phyloP scores from a whole-genome alignment of 345 rosid species.

The Populus davidiana region DNA sequence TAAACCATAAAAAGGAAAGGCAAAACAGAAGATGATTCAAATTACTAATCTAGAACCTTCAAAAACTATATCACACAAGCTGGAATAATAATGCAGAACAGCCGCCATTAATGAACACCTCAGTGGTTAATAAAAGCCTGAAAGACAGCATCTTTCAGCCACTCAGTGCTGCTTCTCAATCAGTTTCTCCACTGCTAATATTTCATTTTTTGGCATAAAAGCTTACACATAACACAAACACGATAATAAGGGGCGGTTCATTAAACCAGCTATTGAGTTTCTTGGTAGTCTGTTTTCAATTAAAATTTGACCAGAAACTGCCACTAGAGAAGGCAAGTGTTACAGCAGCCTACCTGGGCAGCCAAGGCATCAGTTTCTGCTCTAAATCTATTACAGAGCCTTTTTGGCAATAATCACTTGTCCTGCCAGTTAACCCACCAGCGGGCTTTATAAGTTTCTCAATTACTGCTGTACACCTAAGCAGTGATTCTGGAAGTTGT shows the following conservation, averaged over 20 bases:
- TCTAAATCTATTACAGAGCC: slow-evolving; percentile 42
- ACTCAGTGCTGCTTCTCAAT: not conserved
- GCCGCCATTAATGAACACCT: not conserved
- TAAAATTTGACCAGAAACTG: slow-evolving; percentile 57
- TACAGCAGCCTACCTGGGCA: slow-evolving; percentile 96
- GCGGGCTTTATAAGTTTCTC: slow-evolving; percentile 20
- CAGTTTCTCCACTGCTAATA: slow-evolving; percentile 10
- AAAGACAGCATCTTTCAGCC: not conserved
- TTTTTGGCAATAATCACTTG: slow-evolving; percentile 23
- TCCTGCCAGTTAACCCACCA: slow-evolving; percentile 28
- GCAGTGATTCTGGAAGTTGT: slow-evolving; percentile 20
- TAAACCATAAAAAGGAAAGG: no score
- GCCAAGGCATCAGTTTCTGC: slow-evolving; percentile 46
- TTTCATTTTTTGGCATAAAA: slow-evolving; percentile 8
- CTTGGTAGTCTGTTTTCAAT: slow-evolving; percentile 18
- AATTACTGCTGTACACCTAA: slow-evolving; percentile 37
- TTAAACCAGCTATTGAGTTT: slow-evolving; percentile 25
- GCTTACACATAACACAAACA: slow-evolving; percentile 30
- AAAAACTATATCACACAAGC: no score
- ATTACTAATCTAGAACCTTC: no score
- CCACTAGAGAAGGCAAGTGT: slow-evolving; percentile 87
- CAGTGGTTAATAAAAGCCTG: not conserved
- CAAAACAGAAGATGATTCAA: no score
- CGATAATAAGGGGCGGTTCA: slow-evolving; percentile 15
- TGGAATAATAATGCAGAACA: no score